Percentiles rank a stretch among this genome's conserved stretches.
Evolutionary conservation across 345 rosid genomes (phyloP).

Genomic region (Lenwebbia sp.): DNA sequence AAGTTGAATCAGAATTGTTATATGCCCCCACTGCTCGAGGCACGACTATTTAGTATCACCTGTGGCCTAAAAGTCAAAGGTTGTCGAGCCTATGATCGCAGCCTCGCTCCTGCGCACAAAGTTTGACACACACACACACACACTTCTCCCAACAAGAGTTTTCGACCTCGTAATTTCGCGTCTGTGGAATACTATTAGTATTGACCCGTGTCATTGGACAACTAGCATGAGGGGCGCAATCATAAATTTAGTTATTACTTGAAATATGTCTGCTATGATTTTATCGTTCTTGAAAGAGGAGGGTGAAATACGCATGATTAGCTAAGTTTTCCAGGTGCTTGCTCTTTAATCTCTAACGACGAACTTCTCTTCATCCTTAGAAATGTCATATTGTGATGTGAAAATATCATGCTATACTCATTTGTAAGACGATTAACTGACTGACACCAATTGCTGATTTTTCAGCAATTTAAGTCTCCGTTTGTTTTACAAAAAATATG

Average conservation of each 20-base stretch:
- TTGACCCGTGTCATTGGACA: neutral
- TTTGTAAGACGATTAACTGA: neutral
- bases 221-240: neutral
- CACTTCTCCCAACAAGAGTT: neutral
- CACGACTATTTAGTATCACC: neutral
- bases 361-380: neutral
- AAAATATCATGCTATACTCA: too few species aligned
- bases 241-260: neutral
- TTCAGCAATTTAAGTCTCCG: neutral
- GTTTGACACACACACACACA: neutral
- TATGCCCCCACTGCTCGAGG: neutral
- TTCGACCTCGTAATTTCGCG: neutral
- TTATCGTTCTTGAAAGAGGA: neutral
- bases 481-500: too few species aligned
- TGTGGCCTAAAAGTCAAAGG: neutral
- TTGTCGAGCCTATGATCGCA: neutral
- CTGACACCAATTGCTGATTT: neutral
- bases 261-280: neutral
- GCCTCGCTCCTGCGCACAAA: neutral
- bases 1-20: neutral
- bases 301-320: neutral
- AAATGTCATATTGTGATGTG: neutral
- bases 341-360: neutral
- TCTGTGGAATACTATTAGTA: neutral
- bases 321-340: neutral